Conservation (phyloP, 2,329 filamentous ascomycete species). For the Penicillium olsonii region DNA sequence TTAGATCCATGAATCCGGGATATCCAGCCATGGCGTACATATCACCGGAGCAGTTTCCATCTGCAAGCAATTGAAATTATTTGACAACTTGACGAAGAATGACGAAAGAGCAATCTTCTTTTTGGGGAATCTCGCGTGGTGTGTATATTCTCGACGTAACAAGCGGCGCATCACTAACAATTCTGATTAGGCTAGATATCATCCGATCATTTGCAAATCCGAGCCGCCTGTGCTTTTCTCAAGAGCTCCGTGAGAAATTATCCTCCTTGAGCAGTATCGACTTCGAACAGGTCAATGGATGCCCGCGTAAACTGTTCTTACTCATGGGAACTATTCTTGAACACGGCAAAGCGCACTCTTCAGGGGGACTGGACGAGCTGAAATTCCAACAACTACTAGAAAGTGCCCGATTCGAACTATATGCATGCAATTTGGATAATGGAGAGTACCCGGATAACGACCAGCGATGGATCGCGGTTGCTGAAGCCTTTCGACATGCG, state of each 20-base stretch:
- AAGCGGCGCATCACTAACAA: too few species aligned
- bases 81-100: slow-evolving; percentile 22
- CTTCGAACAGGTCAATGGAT: slow-evolving; percentile 34
- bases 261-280: slow-evolving; percentile 23
- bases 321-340: slow-evolving; percentile 31
- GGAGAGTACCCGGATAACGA: slow-evolving; percentile 27
- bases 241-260: slow-evolving; percentile 27
- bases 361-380: slow-evolving; percentile 7
- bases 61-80: slow-evolving; percentile 28
- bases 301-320: slow-evolving; percentile 31
- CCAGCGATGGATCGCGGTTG: slow-evolving; percentile 25
- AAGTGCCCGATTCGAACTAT: slow-evolving; percentile 19
- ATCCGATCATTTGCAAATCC: slow-evolving; percentile 31
- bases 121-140: slow-evolving; percentile 33
- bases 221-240: slow-evolving; percentile 30
- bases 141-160: slow-evolving; percentile 3
- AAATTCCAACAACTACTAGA: slow-evolving; percentile 5
- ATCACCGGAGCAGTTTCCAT: slow-evolving; percentile 37
- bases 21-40: slow-evolving; percentile 34
- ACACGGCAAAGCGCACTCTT: slow-evolving; percentile 26
- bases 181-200: slow-evolving; percentile 29
- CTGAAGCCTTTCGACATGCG: slow-evolving; percentile 29
- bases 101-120: slow-evolving; percentile 32
- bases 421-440: slow-evolving; percentile 21
- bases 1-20: slow-evolving; percentile 34